These are phyloP conservation scores for Geum urbanum DNA, from an alignment of 306 rosid species.

Conservation along the genomic window DNA sequence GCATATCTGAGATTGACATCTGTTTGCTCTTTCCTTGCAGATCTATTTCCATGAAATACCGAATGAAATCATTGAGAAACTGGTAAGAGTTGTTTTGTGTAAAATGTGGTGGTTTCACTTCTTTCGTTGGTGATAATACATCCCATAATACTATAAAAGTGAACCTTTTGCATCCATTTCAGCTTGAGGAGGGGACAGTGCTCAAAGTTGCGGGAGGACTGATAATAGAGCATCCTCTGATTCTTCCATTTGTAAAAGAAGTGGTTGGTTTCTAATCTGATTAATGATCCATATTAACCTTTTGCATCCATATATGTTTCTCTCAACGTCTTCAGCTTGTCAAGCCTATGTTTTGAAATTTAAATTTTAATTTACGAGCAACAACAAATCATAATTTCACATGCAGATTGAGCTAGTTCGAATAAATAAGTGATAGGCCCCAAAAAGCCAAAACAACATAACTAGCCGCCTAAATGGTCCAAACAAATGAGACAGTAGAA, in stretches of 20 bases:
- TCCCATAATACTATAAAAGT: neutral
- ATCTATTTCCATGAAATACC: constrained; percentile 87
- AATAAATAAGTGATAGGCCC: too few relatives aligned
- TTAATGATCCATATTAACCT: neutral
- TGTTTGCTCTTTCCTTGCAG: constrained; percentile 45
- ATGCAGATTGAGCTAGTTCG: too few relatives aligned
- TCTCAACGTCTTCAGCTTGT: neutral
- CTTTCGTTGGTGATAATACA: constrained; percentile 6
- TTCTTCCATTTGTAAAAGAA: constrained; percentile 70
- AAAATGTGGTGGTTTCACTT: constrained; percentile 15
- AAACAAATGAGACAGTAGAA: too few relatives aligned
- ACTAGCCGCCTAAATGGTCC: too few relatives aligned
- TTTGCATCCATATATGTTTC: neutral
- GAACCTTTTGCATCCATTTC: constrained; percentile 13
- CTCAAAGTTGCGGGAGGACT: constrained; percentile 91
- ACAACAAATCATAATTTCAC: too few relatives aligned
- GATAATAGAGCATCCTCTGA: constrained; percentile 83
- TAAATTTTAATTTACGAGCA: neutral
- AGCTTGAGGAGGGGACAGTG: constrained; percentile 86
- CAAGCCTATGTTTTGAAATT: neutral
- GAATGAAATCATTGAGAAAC: constrained; percentile 68
- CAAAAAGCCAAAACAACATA: too few relatives aligned
- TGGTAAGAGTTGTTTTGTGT: constrained; percentile 50
- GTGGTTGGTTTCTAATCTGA: constrained; percentile 66
- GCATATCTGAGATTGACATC: constrained; percentile 18